Percentiles rank a stretch among this genome's conserved stretches.
Evolutionary conservation across 306 rosid species (phyloP).

Genomic region (Elaeagnus macrophylla): DNA sequence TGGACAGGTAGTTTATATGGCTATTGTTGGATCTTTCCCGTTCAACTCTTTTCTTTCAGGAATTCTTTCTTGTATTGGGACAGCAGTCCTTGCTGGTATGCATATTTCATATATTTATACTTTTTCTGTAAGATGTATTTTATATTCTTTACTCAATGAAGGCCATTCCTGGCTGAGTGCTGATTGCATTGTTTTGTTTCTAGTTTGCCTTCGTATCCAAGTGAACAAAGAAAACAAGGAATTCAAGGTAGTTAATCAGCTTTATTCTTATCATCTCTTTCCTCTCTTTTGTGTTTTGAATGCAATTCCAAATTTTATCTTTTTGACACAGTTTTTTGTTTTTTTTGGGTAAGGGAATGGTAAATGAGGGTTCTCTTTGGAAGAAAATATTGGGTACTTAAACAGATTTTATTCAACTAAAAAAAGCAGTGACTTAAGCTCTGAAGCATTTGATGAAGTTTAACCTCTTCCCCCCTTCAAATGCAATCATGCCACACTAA

Average conservation of each 20-base stretch:
- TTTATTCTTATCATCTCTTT: not conserved
- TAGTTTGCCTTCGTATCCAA: slow-evolving; percentile 93
- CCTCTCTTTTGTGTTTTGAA: too few relatives aligned
- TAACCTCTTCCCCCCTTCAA: too few relatives aligned
- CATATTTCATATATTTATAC: not conserved
- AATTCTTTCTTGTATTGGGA: slow-evolving; percentile 75
- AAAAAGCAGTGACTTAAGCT: too few relatives aligned
- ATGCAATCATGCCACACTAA: too few relatives aligned
- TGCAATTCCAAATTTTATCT: too few relatives aligned
- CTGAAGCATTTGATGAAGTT: not conserved
- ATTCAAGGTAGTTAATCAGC: slow-evolving; percentile 49
- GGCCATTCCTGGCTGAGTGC: not conserved
- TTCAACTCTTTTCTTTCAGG: slow-evolving; percentile 88
- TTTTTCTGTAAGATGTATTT: not conserved
- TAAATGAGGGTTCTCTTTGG: too few relatives aligned
- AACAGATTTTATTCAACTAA: too few relatives aligned
- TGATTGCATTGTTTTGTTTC: slow-evolving; percentile 7
- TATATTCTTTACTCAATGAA: too few relatives aligned
- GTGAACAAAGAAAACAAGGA: slow-evolving; percentile 92
- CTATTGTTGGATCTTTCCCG: slow-evolving; percentile 83
- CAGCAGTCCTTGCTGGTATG: slow-evolving; percentile 95
- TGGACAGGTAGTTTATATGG: slow-evolving; percentile 76
- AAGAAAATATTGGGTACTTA: too few relatives aligned
- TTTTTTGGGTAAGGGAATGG: not conserved
- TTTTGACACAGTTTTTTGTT: not conserved